phyloP scores from a whole-genome alignment of 2,329 filamentous ascomycete species.

The Cladophialophora psammophila region DNA sequence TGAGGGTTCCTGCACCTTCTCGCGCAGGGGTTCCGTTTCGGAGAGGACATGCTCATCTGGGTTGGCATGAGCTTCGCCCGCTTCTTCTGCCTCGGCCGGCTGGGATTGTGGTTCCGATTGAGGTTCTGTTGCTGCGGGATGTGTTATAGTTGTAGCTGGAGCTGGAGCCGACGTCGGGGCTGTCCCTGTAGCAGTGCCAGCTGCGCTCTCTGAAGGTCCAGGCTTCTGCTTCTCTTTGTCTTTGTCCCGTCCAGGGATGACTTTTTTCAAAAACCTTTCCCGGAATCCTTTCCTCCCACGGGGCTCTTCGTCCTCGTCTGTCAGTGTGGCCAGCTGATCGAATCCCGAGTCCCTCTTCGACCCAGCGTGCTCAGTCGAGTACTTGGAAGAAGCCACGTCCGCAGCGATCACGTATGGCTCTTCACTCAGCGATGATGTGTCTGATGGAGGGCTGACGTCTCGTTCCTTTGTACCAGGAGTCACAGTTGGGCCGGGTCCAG shows the following conservation, averaged over 20 bases:
- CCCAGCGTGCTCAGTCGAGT: constrained; percentile 28
- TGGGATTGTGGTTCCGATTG: background rate
- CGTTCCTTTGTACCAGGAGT: constrained; percentile 9
- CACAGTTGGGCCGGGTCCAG: constrained; percentile 11
- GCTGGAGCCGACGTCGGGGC: background rate
- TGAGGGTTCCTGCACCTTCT: constrained; percentile 32
- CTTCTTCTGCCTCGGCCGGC: background rate
- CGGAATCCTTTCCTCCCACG: constrained; percentile 38
- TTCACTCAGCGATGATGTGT: constrained; percentile 26
- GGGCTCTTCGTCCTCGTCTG: constrained; percentile 32
- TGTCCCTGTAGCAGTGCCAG: constrained; percentile 21
- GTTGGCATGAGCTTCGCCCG: constrained; percentile 20
- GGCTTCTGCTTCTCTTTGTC: constrained; percentile 27
- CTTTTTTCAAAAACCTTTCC: constrained; percentile 35
- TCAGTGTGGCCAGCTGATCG: constrained; percentile 23
- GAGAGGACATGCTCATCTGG: constrained; percentile 15
- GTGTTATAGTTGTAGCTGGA: background rate
- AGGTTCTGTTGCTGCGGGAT: background rate
- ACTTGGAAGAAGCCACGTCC: constrained; percentile 35
- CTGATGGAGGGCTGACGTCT: constrained; percentile 39
- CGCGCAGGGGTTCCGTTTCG: constrained; percentile 26
- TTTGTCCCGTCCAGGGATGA: constrained; percentile 35
- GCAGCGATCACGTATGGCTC: constrained; percentile 36
- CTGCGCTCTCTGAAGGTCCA: constrained; percentile 9
- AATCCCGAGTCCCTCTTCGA: constrained; percentile 32